phyloP scores from a whole-genome alignment of 1,284 basidiomycete species.

The Cryptococcus jaspeensis region DNA sequence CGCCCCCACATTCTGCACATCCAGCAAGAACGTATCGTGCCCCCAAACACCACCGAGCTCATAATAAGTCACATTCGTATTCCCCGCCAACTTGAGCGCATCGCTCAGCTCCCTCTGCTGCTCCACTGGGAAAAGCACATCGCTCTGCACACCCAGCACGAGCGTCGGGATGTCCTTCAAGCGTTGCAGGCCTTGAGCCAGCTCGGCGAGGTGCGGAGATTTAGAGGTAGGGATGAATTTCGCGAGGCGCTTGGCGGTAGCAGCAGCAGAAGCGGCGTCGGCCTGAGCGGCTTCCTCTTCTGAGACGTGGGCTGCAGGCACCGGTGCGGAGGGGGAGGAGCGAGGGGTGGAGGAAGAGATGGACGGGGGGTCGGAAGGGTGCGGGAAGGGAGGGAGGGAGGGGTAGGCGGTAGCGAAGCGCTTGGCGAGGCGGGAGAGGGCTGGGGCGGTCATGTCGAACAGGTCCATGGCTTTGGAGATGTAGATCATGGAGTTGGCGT shows the following conservation, averaged over 20 bases:
- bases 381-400: conserved; percentile 45
- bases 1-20: conserved; percentile 73
- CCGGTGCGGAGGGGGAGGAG: conserved; percentile 53
- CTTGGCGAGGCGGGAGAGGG: conserved; percentile 65
- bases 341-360: conserved; percentile 30
- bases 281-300: neutral
- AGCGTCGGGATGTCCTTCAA: conserved; percentile 77
- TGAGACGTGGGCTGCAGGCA: conserved; percentile 53
- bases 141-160: conserved; percentile 91
- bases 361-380: conserved; percentile 35
- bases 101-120: conserved; percentile 95
- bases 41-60: conserved; percentile 98
- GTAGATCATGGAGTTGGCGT: conserved; percentile 98
- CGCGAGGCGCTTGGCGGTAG: conserved; percentile 28
- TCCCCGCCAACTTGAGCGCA: conserved; percentile 85
- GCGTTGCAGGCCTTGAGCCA: conserved; percentile 78
- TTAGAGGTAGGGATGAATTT: conserved; percentile 59
- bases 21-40: conserved; percentile 92
- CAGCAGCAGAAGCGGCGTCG: neutral
- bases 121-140: conserved; percentile 95
- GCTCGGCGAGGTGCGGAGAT: conserved; percentile 70
- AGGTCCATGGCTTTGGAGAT: conserved; percentile 99
- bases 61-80: conserved; percentile 86
- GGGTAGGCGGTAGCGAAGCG: conserved; percentile 44
- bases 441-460: conserved; percentile 87